Evolutionary conservation across 352 stramenopile genomes (phyloP), one percentile per base, ranked within the genome.

Genomic region (Pythium rishiriense): DNA sequence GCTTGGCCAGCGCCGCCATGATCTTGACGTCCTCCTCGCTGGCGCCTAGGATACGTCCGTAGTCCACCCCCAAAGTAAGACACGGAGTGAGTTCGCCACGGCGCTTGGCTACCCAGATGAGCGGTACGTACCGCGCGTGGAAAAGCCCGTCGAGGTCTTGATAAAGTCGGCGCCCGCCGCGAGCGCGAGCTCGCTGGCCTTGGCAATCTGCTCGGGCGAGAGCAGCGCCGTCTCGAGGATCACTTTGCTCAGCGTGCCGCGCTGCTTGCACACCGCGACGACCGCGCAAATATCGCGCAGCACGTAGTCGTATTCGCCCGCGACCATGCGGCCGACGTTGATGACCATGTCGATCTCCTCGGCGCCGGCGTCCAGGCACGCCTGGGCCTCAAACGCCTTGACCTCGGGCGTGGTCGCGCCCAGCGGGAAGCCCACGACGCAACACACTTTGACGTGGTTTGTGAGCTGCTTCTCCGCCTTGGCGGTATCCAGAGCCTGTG

Each of bases 261-360:
- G 79, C 43, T 74, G 52, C 62, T 91, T 89, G 69, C 85, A 94
- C 41, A 91, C 79, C 9, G 64, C 47, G 7, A 91, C 80, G 17
- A 91, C 80, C 9, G 79, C 79, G 62, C 76, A 75, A 42, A 94
- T 88, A 60, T 94, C 87, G 43, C 83, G 78, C 54, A 89, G 59
- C 17, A 94, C 84, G 47, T 81, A 90, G 73, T 91, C 86, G 54
- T 80, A 80, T 57, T 93, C 81, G 35, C 81, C 72, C 7, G 74
- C 75, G 39, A 85, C 57, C 35, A 92, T 72, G 48, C 77, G 78
- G 17, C 83, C 83, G 9, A 92, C 78, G 68, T 91, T 85, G 63
- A 96, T 85, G 24, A 96, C 86, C 86, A 94, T 94, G 70, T 96
- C 87, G 58, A 96, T 93, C 73, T 94, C 87, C 45, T 93, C 81